A percentile compares a stretch with the other conserved stretches of the same genome.
phyloP scores from a whole-genome alignment of 352 stramenopile species.

The Phytophthora rubi region DNA sequence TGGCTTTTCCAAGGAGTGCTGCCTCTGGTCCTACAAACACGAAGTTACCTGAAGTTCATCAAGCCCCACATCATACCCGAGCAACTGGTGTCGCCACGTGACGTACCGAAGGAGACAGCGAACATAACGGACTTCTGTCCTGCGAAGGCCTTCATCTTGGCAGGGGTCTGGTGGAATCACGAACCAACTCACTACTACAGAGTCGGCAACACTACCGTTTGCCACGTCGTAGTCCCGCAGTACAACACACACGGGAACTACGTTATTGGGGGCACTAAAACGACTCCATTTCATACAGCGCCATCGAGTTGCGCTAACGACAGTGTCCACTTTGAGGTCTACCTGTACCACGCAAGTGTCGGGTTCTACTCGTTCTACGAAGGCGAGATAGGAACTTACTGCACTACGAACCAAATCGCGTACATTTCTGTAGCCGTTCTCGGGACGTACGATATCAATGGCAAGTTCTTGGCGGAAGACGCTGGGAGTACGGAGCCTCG shows the following conservation, averaged over 20 bases:
- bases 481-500: conserved; percentile 1
- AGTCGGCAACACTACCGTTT: conserved; percentile 7
- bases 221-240: conserved; percentile 20
- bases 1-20: conserved; percentile 16
- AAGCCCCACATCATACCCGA: conserved; percentile 24
- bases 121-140: conserved; percentile 13
- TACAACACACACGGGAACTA: conserved; percentile 30
- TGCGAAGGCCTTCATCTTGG: conserved; percentile 20
- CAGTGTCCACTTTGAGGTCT: conserved; percentile 4
- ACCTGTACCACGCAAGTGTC: conserved; percentile 13
- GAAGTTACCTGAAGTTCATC: conserved; percentile 25
- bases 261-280: conserved; percentile 6
- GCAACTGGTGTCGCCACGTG: conserved; percentile 4
- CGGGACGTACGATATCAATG: conserved; percentile 16
- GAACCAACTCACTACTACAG: conserved; percentile 22
- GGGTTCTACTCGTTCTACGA: conserved; percentile 16
- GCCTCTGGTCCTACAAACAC: conserved; percentile 12
- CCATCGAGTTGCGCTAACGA: conserved; percentile 11
- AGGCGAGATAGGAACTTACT: conserved; percentile 8
- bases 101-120: not conserved
- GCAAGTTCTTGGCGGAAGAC: conserved; percentile 4
- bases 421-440: conserved; percentile 6
- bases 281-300: conserved; percentile 1
- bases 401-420: not conserved
- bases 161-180: conserved; percentile 26